These are phyloP conservation scores for Yamadazyma dendronema DNA, from an alignment of 1,139 yeast species.

Conservation along the genomic window DNA sequence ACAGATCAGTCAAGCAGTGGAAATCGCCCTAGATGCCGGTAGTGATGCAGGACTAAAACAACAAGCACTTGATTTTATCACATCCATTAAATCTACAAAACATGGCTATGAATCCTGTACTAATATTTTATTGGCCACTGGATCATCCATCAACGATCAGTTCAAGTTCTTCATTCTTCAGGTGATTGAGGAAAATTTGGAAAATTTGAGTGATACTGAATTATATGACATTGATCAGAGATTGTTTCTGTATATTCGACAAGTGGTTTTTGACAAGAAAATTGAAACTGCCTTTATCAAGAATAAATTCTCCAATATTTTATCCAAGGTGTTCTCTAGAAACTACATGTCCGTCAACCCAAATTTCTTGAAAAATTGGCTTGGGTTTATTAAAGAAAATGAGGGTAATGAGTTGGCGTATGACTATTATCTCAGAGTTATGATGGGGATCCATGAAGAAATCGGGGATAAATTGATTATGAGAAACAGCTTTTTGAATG, in stretches of 20 bases:
- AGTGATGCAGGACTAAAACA: conserved; percentile 66
- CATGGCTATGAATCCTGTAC: conserved; percentile 82
- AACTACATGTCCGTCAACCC: conserved; percentile 66
- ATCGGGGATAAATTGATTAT: conserved; percentile 88
- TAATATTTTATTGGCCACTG: conserved; percentile 44
- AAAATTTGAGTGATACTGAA: conserved; percentile 47
- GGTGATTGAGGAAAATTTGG: conserved; percentile 68
- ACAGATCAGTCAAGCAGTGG: conserved; percentile 83
- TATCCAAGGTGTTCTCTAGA: conserved; percentile 67
- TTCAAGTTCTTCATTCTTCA: conserved; percentile 79
- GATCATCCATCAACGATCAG: conserved; percentile 40
- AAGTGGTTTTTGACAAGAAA: conserved; percentile 18
- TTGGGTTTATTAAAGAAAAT: conserved; percentile 24
- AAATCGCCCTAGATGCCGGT: conserved; percentile 80
- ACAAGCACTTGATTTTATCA: conserved; percentile 83
- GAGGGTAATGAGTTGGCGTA: conserved; percentile 48
- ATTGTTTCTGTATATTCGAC: conserved; percentile 35
- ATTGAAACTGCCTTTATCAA: conserved; percentile 63
- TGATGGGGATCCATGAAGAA: conserved; percentile 79
- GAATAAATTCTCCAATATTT: conserved; percentile 75
- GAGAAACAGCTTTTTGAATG: conserved; percentile 59
- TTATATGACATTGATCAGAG: conserved; percentile 41
- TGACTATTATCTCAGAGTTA: conserved; percentile 75
- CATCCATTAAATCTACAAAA: conserved; percentile 68
- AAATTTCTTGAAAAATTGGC: conserved; percentile 65